phyloP scores from a whole-genome alignment of 208 protist species.

The Polymyxa betae region DNA sequence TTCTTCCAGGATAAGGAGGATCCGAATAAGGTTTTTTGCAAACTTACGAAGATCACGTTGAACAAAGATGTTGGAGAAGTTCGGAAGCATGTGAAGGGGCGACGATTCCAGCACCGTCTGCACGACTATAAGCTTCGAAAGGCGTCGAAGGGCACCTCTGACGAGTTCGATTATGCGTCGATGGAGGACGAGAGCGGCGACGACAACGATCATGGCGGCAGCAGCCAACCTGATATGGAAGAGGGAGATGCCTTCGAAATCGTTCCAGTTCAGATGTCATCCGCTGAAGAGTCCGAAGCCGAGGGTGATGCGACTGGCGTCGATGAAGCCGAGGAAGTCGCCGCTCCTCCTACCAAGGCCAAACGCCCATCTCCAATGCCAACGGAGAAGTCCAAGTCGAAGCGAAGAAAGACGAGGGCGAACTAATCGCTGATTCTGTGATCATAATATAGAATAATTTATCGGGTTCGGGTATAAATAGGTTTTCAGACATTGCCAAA shows the following conservation, averaged over 20 bases:
- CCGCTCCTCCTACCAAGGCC: neutral
- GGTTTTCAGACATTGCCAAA: neutral
- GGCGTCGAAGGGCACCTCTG: neutral
- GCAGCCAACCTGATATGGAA: neutral
- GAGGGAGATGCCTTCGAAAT: conserved; percentile 44
- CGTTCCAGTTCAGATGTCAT: neutral
- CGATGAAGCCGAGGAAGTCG: neutral
- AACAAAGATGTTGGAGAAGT: conserved; percentile 40
- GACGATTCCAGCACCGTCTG: neutral
- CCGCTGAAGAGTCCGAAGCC: neutral
- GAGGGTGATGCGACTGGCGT: neutral
- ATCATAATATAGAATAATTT: neutral
- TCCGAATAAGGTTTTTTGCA: conserved; percentile 27
- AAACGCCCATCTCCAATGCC: neutral
- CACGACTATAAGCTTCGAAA: neutral
- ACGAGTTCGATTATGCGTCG: conserved; percentile 37
- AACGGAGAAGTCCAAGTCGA: neutral
- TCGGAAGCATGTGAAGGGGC: neutral
- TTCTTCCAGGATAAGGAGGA: conserved; percentile 13
- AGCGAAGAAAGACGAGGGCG: neutral
- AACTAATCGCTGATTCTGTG: neutral
- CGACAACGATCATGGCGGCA: neutral
- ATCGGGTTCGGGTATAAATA: neutral
- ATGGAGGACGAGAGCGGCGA: neutral
- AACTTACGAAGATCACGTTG: conserved; percentile 3